Evolutionary conservation across 352 stramenopile genomes (phyloP).

Genomic region (Aphanomyces euteiches): DNA sequence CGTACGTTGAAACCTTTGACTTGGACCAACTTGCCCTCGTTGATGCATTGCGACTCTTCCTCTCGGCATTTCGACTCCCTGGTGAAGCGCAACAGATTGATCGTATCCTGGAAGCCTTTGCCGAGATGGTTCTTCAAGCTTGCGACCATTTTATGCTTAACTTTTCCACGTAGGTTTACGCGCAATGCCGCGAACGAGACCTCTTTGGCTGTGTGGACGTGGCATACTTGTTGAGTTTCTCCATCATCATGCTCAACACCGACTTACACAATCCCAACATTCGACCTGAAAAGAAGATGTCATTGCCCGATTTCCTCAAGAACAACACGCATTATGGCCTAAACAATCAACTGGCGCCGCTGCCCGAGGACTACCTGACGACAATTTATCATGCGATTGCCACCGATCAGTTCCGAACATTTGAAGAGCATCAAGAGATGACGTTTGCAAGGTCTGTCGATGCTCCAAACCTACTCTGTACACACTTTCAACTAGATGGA

Average conservation of each 20-base stretch:
- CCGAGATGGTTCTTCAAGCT: slow-evolving; percentile 41
- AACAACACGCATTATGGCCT: slow-evolving; percentile 88
- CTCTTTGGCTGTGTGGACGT: slow-evolving; percentile 81
- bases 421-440: slow-evolving; percentile 74
- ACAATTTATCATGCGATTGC: slow-evolving; percentile 72
- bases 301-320: slow-evolving; percentile 77
- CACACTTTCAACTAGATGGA: slow-evolving; percentile 38
- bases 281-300: slow-evolving; percentile 81
- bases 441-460: slow-evolving; percentile 47
- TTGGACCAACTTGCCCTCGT: slow-evolving; percentile 76
- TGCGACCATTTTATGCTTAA: no score
- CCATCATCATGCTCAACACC: slow-evolving; percentile 87
- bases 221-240: slow-evolving; percentile 88
- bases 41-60: slow-evolving; percentile 71
- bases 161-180: slow-evolving; percentile 40
- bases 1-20: slow-evolving; percentile 78
- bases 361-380: slow-evolving; percentile 68
- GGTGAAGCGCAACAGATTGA: slow-evolving; percentile 87
- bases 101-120: slow-evolving; percentile 83
- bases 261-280: slow-evolving; percentile 87
- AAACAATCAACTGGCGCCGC: slow-evolving; percentile 68
- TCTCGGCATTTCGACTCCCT: slow-evolving; percentile 78
- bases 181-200: slow-evolving; percentile 78
- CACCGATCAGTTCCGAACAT: slow-evolving; percentile 74
- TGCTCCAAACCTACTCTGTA: no score